Conservation (phyloP, 192 early-diverging fungal species). For the Ambispora gerdemannii region DNA sequence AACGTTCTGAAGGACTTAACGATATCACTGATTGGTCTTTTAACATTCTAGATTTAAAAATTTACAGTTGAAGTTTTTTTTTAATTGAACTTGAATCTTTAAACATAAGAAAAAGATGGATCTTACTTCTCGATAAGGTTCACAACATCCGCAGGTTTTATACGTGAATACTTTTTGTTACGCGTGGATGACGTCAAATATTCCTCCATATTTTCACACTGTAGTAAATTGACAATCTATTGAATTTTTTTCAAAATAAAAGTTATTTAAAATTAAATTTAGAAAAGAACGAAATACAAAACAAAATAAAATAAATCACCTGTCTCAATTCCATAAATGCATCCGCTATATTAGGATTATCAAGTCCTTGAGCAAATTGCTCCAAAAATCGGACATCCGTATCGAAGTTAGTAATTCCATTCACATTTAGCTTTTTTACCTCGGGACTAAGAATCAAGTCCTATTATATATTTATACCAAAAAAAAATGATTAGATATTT, state of each 20-base stretch:
- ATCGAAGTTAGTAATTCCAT: conserved; percentile 60
- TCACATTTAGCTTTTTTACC: conserved; percentile 57
- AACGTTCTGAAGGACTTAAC: neutral
- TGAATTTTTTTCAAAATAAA: no score
- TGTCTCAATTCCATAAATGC: conserved; percentile 71
- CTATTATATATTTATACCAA: no score
- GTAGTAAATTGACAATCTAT: conserved; percentile 61
- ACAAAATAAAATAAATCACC: conserved; percentile 33
- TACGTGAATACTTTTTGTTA: conserved; percentile 60
- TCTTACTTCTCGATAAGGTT: conserved; percentile 82
- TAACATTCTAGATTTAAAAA: conserved; percentile 1
- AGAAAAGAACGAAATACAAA: neutral
- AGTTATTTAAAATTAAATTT: neutral
- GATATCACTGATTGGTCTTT: neutral
- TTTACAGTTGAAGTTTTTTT: neutral
- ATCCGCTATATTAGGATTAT: conserved; percentile 62
- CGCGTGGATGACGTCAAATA: conserved; percentile 62
- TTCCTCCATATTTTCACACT: conserved; percentile 76
- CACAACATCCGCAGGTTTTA: conserved; percentile 61
- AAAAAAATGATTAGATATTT: no score
- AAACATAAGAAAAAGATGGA: neutral
- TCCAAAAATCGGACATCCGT: conserved; percentile 73
- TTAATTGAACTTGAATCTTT: neutral
- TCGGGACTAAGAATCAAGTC: conserved; percentile 56
- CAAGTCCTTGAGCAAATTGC: conserved; percentile 62